phyloP scores from a whole-genome alignment of 2,329 filamentous ascomycete species.

The Coniochaeta sp. region DNA sequence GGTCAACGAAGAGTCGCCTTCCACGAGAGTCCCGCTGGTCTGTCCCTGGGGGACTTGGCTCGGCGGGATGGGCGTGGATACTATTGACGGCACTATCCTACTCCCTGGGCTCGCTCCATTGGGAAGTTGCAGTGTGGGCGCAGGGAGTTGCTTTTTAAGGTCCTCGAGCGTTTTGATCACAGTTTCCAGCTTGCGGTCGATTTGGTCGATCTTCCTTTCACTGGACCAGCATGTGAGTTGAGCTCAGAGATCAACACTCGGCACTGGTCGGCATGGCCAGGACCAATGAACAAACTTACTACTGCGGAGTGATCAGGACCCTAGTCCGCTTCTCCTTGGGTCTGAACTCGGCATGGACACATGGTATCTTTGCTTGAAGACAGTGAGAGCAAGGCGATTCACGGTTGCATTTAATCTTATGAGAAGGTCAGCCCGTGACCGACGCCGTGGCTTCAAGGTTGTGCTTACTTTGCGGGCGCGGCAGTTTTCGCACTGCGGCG shows the following conservation, averaged over 20 bases:
- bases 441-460: too few species aligned
- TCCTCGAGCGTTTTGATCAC: slow-evolving; percentile 25
- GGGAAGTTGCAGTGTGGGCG: neutral
- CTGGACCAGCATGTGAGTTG: slow-evolving; percentile 19
- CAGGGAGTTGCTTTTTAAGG: slow-evolving; percentile 31
- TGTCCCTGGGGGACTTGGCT: neutral
- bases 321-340: slow-evolving; percentile 48
- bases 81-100: too few species aligned
- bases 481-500: too few species aligned
- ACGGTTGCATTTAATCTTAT: slow-evolving; percentile 52
- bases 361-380: slow-evolving; percentile 42
- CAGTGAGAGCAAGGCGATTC: slow-evolving; percentile 53
- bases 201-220: slow-evolving; percentile 45
- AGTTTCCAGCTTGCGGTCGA: slow-evolving; percentile 34
- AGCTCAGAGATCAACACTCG: neutral
- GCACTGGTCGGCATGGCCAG: neutral
- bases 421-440: neutral
- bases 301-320: slow-evolving; percentile 54
- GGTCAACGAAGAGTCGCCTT: slow-evolving; percentile 37
- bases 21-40: slow-evolving; percentile 25
- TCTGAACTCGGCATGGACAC: slow-evolving; percentile 46
- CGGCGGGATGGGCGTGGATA: neutral
- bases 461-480: too few species aligned
- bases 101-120: neutral
- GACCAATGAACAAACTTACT: slow-evolving; percentile 33